These are phyloP conservation scores for Rhytidiadelphus loreus DNA, from an alignment of 225 moss, liverwort and hornwort genomes.

Conservation along the genomic window DNA sequence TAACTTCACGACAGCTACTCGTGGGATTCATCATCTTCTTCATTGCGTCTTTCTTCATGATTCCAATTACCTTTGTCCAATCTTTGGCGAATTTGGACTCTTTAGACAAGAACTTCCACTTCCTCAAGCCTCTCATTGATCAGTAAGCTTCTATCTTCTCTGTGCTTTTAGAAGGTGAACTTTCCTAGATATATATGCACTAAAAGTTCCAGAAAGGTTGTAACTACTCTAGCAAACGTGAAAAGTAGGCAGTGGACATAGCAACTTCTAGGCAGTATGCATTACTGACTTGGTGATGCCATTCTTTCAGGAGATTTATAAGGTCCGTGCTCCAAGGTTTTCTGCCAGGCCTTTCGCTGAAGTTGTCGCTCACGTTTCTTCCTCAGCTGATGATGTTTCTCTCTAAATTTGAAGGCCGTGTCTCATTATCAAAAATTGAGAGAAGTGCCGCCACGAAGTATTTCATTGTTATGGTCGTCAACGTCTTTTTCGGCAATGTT, in stretches of 20 bases:
- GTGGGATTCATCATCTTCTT: conserved; percentile 35
- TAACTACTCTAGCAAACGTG: neutral
- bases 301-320: conserved; percentile 41
- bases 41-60: conserved; percentile 68
- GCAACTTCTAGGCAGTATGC: neutral
- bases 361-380: conserved; percentile 57
- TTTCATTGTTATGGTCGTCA: conserved; percentile 83
- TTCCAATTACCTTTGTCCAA: conserved; percentile 82
- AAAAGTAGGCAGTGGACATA: neutral
- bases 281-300: neutral
- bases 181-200: neutral
- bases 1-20: conserved; percentile 51
- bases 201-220: neutral
- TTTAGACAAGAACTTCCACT: conserved; percentile 37
- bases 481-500: conserved; percentile 85
- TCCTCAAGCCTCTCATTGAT: conserved; percentile 51
- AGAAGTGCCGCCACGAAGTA: conserved; percentile 61
- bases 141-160: conserved; percentile 19
- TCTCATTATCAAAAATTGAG: conserved; percentile 65
- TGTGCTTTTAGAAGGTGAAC: neutral
- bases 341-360: conserved; percentile 68
- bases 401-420: conserved; percentile 69
- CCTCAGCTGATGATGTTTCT: conserved; percentile 57
- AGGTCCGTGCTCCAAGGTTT: conserved; percentile 77
- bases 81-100: conserved; percentile 77